Base-by-base conservation (phyloP, 495 filamentous ascomycete species). In the Podospora australis region DNA sequence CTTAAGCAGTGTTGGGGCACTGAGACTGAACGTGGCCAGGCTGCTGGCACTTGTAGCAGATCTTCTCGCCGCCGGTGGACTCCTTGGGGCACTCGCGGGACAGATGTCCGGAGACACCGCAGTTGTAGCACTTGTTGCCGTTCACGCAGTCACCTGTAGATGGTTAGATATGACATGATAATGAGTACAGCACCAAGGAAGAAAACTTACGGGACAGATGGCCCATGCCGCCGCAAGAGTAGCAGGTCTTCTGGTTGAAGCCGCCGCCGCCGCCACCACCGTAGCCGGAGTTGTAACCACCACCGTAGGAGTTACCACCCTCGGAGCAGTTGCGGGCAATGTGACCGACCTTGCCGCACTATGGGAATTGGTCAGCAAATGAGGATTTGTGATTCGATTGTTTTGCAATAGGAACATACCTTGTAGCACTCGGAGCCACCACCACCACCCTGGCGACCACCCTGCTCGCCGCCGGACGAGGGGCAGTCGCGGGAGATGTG, bases 111-210 rank as follows among this genome's bases (percentile, higher is more conserved):
- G 89, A 83, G 69, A 94, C 87, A 50, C 92, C 92, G 64, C 92
- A 98, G 81, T 97, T 97, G 83, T 98, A 98, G 82, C 92, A 98
- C 78, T 97, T 97, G 76, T 90, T 90, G 47, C 92, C 92, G 62
- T 97, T 92, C 39, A 94, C 96, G 72, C 92, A 98, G 70, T 97
- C 92, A 56, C 76, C 73, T 77, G 45, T 3, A 28, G 54, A 56
- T 29, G 13, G 22, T 42, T 10, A 44, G 61, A 57, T 28, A 16
- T 7, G 7, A 13, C 42, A 13, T 32, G 23, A 0, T 25, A 35
- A 51, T 4, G 32, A 25, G 47, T 26, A 29, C 8, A 1, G 23
- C 4, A 35, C 3, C 29, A 34, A 10, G 2, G 9, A 25, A 1
- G 2, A 17, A 35, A 7, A 73, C 72, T 59, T 62, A 77, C 90